phyloP scores from a whole-genome alignment of 257 asterid species.

The Striga asiatica region DNA sequence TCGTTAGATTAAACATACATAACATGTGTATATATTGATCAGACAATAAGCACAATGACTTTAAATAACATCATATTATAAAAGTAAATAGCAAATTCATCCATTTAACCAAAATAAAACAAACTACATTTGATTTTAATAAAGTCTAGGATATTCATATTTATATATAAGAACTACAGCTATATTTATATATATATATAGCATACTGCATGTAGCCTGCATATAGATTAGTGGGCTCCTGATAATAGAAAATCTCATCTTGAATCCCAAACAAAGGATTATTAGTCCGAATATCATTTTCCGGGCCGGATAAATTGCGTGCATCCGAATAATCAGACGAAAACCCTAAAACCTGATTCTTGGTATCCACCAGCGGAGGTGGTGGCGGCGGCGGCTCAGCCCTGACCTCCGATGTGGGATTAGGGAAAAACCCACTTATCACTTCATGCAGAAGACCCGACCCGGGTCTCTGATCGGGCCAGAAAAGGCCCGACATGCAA shows the following conservation, averaged over 20 bases:
- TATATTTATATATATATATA: no score
- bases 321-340: neutral
- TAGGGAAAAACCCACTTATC: constrained; percentile 27
- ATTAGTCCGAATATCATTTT: no score
- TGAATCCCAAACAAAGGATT: neutral
- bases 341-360: neutral
- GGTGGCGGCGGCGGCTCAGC: neutral
- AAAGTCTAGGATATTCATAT: no score
- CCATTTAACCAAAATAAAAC: no score
- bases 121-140: no score
- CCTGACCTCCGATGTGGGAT: neutral
- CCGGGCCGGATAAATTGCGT: neutral
- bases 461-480: constrained; percentile 25
- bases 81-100: no score
- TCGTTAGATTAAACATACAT: no score
- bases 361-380: no score
- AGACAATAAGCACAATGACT: no score
- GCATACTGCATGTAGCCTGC: neutral
- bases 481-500: constrained; percentile 53
- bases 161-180: no score
- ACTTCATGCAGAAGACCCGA: constrained; percentile 36
- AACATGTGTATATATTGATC: no score
- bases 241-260: neutral
- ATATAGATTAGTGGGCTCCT: neutral
- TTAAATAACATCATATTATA: no score